Percentiles rank a stretch among this genome's conserved stretches.
Evolutionary conservation across 208 protist species (phyloP).

Genomic region (Leishmania mexicana): DNA sequence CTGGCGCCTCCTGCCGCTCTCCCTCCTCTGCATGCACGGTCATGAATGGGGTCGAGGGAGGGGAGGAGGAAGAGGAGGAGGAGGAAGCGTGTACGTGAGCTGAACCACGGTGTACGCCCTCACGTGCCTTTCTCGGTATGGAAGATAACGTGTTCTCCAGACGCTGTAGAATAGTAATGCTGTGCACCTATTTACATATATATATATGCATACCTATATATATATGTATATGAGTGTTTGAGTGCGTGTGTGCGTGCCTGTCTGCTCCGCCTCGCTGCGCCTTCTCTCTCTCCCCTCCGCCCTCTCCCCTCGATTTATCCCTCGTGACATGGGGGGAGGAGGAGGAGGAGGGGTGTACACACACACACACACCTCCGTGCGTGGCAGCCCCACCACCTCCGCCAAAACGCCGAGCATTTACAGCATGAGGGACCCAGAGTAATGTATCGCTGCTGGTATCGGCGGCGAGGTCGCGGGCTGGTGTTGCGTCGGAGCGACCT

Average conservation of each 20-base stretch:
- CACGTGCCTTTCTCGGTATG: slow-evolving; percentile 16
- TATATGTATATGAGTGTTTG: background rate
- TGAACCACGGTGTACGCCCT: slow-evolving; percentile 2
- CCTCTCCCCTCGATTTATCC: background rate
- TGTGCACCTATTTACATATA: background rate
- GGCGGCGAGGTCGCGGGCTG: background rate
- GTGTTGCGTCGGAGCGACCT: background rate
- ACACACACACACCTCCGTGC: too few species aligned
- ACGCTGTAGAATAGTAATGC: background rate
- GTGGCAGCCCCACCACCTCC: background rate
- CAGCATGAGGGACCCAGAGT: background rate
- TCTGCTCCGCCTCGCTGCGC: background rate
- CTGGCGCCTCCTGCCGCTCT: background rate
- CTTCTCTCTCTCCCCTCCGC: background rate
- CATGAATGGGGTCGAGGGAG: background rate
- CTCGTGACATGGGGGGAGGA: background rate
- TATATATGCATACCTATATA: background rate
- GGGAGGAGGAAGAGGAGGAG: too few species aligned
- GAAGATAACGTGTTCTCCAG: background rate
- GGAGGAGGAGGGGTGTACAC: background rate
- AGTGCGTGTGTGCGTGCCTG: too few species aligned
- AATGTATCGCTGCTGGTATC: background rate
- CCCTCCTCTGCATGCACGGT: background rate
- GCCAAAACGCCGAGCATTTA: background rate
- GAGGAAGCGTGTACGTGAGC: background rate